These are phyloP conservation scores for Solanum hybrid DNA, from an alignment of 305 asterid genomes.

Conservation along the genomic window DNA sequence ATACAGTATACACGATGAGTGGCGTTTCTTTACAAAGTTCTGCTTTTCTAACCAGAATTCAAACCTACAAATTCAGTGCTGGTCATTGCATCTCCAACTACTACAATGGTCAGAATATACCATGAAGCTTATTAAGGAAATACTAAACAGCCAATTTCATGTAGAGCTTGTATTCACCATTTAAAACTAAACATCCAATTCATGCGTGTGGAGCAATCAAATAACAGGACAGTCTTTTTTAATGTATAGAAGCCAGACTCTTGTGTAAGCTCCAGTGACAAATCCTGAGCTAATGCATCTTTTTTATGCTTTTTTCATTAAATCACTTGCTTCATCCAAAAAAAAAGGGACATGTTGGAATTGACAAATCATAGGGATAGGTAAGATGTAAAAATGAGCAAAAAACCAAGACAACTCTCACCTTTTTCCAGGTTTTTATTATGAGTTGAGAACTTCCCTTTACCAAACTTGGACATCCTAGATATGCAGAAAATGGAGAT, in stretches of 20 bases:
- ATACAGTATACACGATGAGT: not conserved
- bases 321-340: not conserved
- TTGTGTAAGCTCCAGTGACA: not conserved
- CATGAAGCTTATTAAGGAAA: not conserved
- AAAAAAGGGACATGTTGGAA: not conserved
- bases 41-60: not conserved
- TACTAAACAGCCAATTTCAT: not conserved
- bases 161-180: not conserved
- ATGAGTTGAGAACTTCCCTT: slow-evolving; percentile 38
- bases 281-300: not conserved
- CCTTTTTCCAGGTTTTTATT: slow-evolving; percentile 50
- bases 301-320: not conserved
- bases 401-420: slow-evolving; percentile 10
- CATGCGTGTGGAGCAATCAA: not conserved
- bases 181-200: not conserved
- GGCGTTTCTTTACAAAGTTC: not conserved
- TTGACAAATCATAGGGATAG: not conserved
- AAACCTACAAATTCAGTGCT: not conserved
- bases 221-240: not conserved
- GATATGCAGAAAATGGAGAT: slow-evolving; percentile 30
- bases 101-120: not conserved
- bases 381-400: not conserved
- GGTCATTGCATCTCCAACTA: not conserved
- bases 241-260: not conserved
- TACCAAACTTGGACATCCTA: slow-evolving; percentile 35